These are phyloP conservation scores for Colletotrichum noveboracense DNA, from an alignment of 2,329 filamentous ascomycete genomes.

Conservation along the genomic window DNA sequence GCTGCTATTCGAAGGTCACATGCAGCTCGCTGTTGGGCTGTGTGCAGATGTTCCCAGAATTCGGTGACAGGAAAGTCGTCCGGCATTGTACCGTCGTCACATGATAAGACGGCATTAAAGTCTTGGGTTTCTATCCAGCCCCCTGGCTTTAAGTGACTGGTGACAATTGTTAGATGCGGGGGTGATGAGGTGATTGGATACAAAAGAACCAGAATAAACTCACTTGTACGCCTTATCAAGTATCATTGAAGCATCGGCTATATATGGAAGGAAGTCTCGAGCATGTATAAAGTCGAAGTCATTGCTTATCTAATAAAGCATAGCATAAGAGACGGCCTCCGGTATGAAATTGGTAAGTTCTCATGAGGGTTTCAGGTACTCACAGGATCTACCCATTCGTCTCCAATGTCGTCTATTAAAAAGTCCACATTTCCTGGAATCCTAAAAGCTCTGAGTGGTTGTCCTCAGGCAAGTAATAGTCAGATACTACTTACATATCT, in stretches of 20 bases:
- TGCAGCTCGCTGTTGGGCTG: not conserved
- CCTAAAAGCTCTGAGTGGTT: rapidly evolving
- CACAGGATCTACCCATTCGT: not conserved
- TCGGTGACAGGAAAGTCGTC: not conserved
- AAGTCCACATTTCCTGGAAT: not conserved
- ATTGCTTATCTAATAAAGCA: not conserved
- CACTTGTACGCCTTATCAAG: not conserved
- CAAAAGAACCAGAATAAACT: not conserved
- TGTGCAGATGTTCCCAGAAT: not conserved
- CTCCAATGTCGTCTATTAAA: not conserved
- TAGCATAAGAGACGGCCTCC: not conserved
- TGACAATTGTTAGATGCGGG: conserved; percentile 16
- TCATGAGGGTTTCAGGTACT: not conserved
- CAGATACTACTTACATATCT: not conserved
- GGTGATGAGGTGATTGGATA: not conserved
- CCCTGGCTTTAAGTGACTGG: conserved; percentile 39
- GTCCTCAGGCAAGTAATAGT: rapidly evolving
- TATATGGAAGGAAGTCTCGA: not conserved
- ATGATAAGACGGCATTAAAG: conserved; percentile 40
- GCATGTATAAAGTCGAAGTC: not conserved
- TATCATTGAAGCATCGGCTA: not conserved
- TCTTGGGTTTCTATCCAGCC: conserved; percentile 53
- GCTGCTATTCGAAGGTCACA: not conserved
- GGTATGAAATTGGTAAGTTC: not conserved
- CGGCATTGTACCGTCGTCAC: conserved; percentile 34